Conservation (phyloP, 352 stramenopile species). For the Thraustotheca clavata region DNA sequence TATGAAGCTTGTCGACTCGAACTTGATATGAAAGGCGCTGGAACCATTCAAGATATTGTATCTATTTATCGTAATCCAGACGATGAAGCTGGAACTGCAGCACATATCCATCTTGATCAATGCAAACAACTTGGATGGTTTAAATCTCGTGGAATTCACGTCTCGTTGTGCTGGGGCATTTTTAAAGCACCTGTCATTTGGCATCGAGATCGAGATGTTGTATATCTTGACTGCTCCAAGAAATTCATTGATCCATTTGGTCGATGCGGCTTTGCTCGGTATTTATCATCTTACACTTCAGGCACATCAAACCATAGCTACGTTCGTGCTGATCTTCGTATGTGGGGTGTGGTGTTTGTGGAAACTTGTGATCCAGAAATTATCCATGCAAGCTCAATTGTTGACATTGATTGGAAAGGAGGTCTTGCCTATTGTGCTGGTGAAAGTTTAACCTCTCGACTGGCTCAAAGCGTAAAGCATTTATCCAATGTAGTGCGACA, state of each 20-base stretch:
- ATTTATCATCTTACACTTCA: not conserved
- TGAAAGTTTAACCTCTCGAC: not conserved
- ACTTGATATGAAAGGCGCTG: not conserved
- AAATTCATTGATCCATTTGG: not conserved
- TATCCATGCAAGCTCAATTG: not conserved
- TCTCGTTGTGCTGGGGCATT: constrained; percentile 2
- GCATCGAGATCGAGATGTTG: not conserved
- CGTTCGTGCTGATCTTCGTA: not conserved
- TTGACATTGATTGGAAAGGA: constrained; percentile 1
- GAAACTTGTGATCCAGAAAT: not conserved
- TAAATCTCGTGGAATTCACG: not conserved
- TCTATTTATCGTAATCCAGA: not conserved
- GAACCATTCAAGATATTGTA: not conserved
- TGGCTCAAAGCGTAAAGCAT: constrained; percentile 1
- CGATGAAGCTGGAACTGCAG: not conserved
- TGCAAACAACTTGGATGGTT: not conserved
- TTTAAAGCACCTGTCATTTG: not conserved
- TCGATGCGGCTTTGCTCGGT: not conserved
- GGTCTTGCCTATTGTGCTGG: not conserved
- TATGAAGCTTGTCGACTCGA: not conserved
- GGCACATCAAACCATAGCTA: not conserved
- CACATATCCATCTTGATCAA: not conserved
- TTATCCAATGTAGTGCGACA: not conserved
- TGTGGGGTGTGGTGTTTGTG: not conserved
- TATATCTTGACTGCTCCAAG: not conserved